A percentile compares a stretch with the other conserved stretches of the same genome.
Conservation (phyloP, 352 stramenopile species). For the Pythium rhizo-oryzae region DNA sequence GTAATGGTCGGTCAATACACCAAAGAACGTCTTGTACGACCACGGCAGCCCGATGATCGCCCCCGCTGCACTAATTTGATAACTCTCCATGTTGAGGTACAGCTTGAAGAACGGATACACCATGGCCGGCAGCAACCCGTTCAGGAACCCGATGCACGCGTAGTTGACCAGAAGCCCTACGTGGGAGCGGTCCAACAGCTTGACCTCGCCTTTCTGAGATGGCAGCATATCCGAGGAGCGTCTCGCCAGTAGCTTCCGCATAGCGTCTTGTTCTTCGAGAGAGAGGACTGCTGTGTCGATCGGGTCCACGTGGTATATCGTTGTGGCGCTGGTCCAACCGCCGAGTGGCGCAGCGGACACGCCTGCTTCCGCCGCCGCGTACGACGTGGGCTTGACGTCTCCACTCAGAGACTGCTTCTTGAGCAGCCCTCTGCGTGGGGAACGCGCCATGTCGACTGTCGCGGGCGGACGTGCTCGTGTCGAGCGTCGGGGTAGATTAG, state of each 20-base stretch:
- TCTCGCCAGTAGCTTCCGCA: conserved; percentile 39
- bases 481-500: conserved; percentile 1
- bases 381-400: conserved; percentile 1
- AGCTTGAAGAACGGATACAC: conserved; percentile 80
- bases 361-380: not conserved
- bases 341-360: not conserved
- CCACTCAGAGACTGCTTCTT: conserved; percentile 10
- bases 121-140: conserved; percentile 61
- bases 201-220: conserved; percentile 43
- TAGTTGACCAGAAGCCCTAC: conserved; percentile 74
- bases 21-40: conserved; percentile 84
- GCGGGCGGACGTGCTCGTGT: not conserved
- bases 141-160: conserved; percentile 70
- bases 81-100: conserved; percentile 79
- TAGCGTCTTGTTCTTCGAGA: conserved; percentile 32
- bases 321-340: not conserved
- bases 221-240: conserved; percentile 46
- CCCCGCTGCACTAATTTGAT: conserved; percentile 53
- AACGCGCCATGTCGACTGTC: conserved; percentile 11
- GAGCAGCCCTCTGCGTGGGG: conserved; percentile 15
- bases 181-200: conserved; percentile 42
- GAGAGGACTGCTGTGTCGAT: not conserved
- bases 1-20: conserved; percentile 63
- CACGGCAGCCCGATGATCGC: conserved; percentile 68
- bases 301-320: conserved; percentile 12